Percentiles rank a stretch among this genome's conserved stretches.
These are phyloP conservation scores for Citrus trifoliata DNA, from an alignment of 345 rosid species.

Conservation along the genomic window DNA sequence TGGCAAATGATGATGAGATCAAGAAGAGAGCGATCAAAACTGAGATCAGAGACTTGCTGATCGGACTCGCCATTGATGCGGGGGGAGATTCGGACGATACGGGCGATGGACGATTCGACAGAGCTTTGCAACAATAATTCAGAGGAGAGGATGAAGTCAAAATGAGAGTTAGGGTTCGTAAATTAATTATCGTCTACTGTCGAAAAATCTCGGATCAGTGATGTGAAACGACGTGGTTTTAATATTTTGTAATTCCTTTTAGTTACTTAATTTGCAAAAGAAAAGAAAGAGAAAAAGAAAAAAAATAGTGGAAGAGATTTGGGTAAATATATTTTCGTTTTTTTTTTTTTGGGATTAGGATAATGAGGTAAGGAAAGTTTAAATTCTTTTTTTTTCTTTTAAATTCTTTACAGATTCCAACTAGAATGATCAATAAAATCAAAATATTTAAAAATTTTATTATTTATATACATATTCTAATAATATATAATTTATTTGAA, in stretches of 20 bases:
- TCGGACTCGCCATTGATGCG: slow-evolving; percentile 29
- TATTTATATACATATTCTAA: too few species aligned
- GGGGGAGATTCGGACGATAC: neutral
- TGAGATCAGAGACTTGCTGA: slow-evolving; percentile 29
- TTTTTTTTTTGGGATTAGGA: too few species aligned
- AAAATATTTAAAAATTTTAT: too few species aligned
- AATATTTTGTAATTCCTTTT: neutral
- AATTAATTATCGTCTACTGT: neutral
- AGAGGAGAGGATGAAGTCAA: neutral
- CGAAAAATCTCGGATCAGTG: neutral
- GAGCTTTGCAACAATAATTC: neutral
- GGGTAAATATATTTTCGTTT: too few species aligned
- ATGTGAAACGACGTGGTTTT: neutral
- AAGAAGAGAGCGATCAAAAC: slow-evolving; percentile 38
- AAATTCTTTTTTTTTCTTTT: too few species aligned
- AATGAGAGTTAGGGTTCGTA: neutral
- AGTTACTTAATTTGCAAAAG: neutral
- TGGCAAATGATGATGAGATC: slow-evolving; percentile 48
- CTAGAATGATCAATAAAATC: too few species aligned
- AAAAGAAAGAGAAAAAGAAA: neutral
- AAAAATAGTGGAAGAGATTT: neutral
- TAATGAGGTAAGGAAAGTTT: too few species aligned
- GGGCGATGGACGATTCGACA: neutral
- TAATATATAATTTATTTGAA: too few species aligned
- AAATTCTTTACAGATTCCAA: too few species aligned